These are phyloP conservation scores for Spongospora subterranea DNA, from an alignment of 208 protist genomes.

Conservation along the genomic window DNA sequence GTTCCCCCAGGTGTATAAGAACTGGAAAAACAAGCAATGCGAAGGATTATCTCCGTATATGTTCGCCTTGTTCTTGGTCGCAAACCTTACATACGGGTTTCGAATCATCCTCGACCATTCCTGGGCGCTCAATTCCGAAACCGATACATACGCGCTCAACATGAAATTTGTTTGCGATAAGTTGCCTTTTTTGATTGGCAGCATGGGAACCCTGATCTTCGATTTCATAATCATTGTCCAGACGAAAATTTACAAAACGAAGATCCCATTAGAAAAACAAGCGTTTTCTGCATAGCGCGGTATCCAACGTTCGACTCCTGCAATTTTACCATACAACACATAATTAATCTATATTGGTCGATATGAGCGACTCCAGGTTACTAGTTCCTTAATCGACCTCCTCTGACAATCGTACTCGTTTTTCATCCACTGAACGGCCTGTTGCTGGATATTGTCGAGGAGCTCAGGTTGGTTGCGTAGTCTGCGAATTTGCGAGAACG, in stretches of 20 bases:
- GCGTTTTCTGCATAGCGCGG: too few species aligned
- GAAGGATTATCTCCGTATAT: background rate
- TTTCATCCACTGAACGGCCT: too few species aligned
- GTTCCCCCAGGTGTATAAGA: slow-evolving; percentile 36
- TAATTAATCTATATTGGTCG: too few species aligned
- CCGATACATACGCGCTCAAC: background rate
- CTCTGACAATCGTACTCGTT: too few species aligned
- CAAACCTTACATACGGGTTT: background rate
- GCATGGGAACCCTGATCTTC: background rate
- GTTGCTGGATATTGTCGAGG: too few species aligned
- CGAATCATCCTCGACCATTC: background rate
- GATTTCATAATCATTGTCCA: slow-evolving; percentile 42
- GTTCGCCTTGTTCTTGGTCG: slow-evolving; percentile 1
- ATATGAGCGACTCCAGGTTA: too few species aligned
- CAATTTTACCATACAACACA: too few species aligned
- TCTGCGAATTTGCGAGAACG: too few species aligned
- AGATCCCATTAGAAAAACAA: too few species aligned
- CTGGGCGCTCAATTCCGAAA: background rate
- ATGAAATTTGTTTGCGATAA: background rate
- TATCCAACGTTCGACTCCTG: too few species aligned
- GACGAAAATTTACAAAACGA: slow-evolving; percentile 4
- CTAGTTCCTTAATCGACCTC: too few species aligned
- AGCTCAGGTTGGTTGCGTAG: too few species aligned
- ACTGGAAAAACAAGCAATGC: slow-evolving; percentile 11
- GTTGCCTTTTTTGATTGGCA: background rate